Percentiles rank a stretch among this genome's conserved stretches.
Evolutionary conservation across 495 filamentous ascomycete genomes (phyloP).

Genomic region (Xylaria venustula): DNA sequence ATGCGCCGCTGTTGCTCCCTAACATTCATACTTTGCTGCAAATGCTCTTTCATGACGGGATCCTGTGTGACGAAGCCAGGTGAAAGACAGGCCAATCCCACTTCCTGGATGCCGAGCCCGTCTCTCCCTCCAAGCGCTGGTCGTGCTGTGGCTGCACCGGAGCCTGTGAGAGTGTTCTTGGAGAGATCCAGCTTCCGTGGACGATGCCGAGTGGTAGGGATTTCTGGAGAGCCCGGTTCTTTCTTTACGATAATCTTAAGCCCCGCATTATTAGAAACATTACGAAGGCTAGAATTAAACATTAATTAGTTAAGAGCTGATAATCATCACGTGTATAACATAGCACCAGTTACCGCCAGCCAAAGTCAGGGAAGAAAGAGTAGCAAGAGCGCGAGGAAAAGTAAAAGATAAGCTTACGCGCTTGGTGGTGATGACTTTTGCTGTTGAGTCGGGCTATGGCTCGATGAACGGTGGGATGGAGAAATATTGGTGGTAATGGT

Average conservation of each 20-base stretch:
- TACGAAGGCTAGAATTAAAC: slow-evolving; percentile 45
- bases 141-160: slow-evolving; percentile 61
- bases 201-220: slow-evolving; percentile 72
- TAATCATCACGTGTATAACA: background rate
- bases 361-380: background rate
- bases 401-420: slow-evolving; percentile 43
- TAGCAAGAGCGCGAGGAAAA: slow-evolving; percentile 16
- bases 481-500: slow-evolving; percentile 27
- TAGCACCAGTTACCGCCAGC: too few species aligned
- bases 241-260: slow-evolving; percentile 95
- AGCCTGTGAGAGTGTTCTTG: slow-evolving; percentile 61
- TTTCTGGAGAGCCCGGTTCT: slow-evolving; percentile 82
- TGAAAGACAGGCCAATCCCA: slow-evolving; percentile 90
- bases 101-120: slow-evolving; percentile 80
- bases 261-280: slow-evolving; percentile 45
- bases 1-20: slow-evolving; percentile 92
- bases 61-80: slow-evolving; percentile 95
- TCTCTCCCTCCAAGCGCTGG: slow-evolving; percentile 75
- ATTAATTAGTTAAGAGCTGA: background rate
- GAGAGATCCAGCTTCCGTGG: slow-evolving; percentile 88
- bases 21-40: slow-evolving; percentile 90
- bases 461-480: slow-evolving; percentile 44
- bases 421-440: slow-evolving; percentile 51
- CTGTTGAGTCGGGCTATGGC: slow-evolving; percentile 48
- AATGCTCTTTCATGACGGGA: slow-evolving; percentile 91